phyloP scores from a whole-genome alignment of 1,284 basidiomycete genomes.

The Heliocybe sulcata region DNA sequence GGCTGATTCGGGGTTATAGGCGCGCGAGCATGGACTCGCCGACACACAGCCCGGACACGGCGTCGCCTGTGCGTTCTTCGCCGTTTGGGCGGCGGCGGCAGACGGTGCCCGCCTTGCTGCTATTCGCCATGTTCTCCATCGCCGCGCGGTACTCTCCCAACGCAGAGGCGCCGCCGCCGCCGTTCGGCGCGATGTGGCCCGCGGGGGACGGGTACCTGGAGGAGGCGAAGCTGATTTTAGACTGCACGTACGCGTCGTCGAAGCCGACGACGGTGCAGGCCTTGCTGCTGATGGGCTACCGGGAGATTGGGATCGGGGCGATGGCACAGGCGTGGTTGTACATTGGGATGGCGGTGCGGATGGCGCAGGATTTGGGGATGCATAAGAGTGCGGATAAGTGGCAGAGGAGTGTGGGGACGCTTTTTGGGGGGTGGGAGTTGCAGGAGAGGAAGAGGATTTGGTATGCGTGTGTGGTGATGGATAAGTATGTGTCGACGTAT shows the following conservation, averaged over 20 bases:
- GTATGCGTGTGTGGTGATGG: conserved; percentile 77
- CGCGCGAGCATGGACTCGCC: not conserved
- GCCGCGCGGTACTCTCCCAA: conserved; percentile 58
- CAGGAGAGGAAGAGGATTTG: conserved; percentile 73
- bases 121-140: conserved; percentile 73
- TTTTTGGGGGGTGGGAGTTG: conserved; percentile 63
- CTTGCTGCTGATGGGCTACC: conserved; percentile 70
- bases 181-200: conserved; percentile 68
- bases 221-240: conserved; percentile 63
- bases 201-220: conserved; percentile 73
- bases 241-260: conserved; percentile 56
- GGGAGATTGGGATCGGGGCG: conserved; percentile 81
- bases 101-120: conserved; percentile 57
- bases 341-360: conserved; percentile 71
- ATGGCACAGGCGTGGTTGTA: conserved; percentile 86
- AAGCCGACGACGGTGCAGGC: conserved; percentile 70
- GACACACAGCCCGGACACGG: conserved; percentile 5
- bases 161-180: conserved; percentile 29
- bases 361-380: conserved; percentile 85
- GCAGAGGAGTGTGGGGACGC: conserved; percentile 50
- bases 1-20: no score
- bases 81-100: conserved; percentile 32
- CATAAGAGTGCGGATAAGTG: conserved; percentile 72
- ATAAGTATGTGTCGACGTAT: conserved; percentile 76
- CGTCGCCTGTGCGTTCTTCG: conserved; percentile 21